phyloP scores from a whole-genome alignment of 2,329 filamentous ascomycete species.

The Talaromyces sp. region DNA sequence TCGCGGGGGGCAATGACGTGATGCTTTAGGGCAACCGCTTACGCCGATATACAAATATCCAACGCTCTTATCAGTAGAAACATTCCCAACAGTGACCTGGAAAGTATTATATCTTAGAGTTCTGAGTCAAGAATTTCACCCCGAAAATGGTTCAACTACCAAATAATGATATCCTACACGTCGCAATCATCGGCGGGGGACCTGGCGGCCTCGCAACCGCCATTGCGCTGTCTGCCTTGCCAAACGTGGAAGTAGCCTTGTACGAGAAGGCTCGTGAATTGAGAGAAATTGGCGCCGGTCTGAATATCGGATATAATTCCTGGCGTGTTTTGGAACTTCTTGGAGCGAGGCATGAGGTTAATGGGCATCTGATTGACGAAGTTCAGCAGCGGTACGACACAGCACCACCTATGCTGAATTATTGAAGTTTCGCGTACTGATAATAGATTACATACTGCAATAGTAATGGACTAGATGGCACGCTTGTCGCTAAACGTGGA shows the following conservation, averaged over 20 bases:
- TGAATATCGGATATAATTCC: conserved; percentile 43
- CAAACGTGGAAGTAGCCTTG: conserved; percentile 36
- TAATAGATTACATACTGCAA: not conserved
- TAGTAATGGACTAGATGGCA: conserved; percentile 31
- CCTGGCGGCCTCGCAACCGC: conserved; percentile 41
- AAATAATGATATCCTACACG: conserved; percentile 15
- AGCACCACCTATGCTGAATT: not conserved
- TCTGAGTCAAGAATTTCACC: too few species aligned
- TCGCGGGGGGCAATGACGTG: conserved; percentile 3
- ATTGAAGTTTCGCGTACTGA: not conserved
- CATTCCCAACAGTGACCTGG: not conserved
- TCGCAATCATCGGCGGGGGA: conserved; percentile 40
- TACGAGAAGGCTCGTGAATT: conserved; percentile 45
- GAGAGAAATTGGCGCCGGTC: conserved; percentile 47
- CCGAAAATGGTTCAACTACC: not conserved
- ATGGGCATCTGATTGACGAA: conserved; percentile 30
- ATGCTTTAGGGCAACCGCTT: not conserved
- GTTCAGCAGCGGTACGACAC: conserved; percentile 27
- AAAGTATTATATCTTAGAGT: too few species aligned
- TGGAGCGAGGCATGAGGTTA: conserved; percentile 38
- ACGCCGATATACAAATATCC: not conserved
- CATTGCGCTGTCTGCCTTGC: conserved; percentile 41
- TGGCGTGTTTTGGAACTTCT: conserved; percentile 47
- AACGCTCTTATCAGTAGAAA: not conserved
- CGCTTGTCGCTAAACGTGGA: conserved; percentile 19